Base-by-base conservation (phyloP, 1,284 basidiomycete species). In the Singerocomus rubriflavus region DNA sequence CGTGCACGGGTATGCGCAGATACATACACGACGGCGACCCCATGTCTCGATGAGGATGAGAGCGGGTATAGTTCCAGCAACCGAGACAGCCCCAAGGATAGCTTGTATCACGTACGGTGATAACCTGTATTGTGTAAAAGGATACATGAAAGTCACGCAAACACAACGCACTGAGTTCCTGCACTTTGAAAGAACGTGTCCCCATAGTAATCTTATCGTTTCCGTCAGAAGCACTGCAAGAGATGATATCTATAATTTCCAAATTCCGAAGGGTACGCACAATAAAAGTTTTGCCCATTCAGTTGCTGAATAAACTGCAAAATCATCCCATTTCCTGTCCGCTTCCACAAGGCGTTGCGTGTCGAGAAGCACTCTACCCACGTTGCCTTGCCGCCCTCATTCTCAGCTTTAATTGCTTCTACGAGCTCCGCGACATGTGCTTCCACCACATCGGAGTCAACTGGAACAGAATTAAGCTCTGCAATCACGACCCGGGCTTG, bases 111-210 rank as follows among this genome's bases (percentile, higher is more conserved):
- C 78, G 68, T 88, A 90, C 0, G 88, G 81, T n/a, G 76, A 77
- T 45, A 91, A 70, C 27, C 79, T 82, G 14, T 6, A 26, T 10
- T 34, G 8, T 32, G 34, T 48, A 17, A 47, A 31, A 13, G 30
- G 5, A 39, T 1, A 13, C 14, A 5, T 5, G 27, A 6, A 30
- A 13, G 14, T 5, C n/a, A n/a, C 26, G 13, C 21, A 1, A 8
- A 36, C 13, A 14, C 7, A n/a, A 62, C 75, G 47, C 60, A 81
- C 78, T 73, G 60, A 6, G 87, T 85, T 34, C 84, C 82, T 6
- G 89, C 85, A 48, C 79, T 82, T 63, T 86, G 73, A 77, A 91
- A 91, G 76, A 93, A 91, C 0, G 86, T 88, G 50, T 90, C 87
- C 9, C 88, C 88, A 58, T 88, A 89, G 64, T 88, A 87, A 65